Evolutionary conservation across 345 rosid genomes (phyloP), one percentile per base, ranked within the genome.

Genomic region (Melastoma malabathricum): DNA sequence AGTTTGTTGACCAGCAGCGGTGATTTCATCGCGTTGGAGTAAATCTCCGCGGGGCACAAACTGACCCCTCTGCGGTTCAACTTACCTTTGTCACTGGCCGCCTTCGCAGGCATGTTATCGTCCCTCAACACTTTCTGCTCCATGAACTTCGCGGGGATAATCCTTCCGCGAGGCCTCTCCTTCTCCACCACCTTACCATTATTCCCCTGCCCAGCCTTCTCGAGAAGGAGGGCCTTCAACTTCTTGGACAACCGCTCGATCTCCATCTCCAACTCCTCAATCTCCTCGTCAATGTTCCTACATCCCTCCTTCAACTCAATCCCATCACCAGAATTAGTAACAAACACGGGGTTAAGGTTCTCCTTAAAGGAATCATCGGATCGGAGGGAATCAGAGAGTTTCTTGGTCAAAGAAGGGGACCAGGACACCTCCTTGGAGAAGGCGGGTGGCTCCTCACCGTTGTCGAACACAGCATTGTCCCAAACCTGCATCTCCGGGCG

Each of bases 381-480:
- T 60, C 73, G 83, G 44, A 90, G 68, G 9, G 76, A 71, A 4
- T 62, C 64, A 10, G 83, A 78, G 59, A 57, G 55, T 56, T 72
- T 77, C n/a, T 67, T 61, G 51, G 64, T 45, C 22, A 52, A 18
- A 15, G 73, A 51, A 63, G 73, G 52, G 6, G 69, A 64, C 84
- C 81, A 80, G 52, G 92, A 71, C 23, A 60, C 61, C 45, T 72
- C 78, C 1, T 73, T 17, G 47, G 57, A 71, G 20, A 63, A 51
- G 10, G 76, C 43, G 41, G 48, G 1, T n/a, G 53, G 57, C 23
- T 68, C 75, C 50, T 70, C 84, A 6, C 79, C 83, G 23, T 79
- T 78, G 71, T 92, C 96, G 54, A 92, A 87, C 8, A 95, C 83
- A 3, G 82, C 98, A 61, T 87, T 92, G 79, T 79, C 73, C 98